Conservation (phyloP, 148 eudicot genomes). For the Amaranthus cruentus region DNA sequence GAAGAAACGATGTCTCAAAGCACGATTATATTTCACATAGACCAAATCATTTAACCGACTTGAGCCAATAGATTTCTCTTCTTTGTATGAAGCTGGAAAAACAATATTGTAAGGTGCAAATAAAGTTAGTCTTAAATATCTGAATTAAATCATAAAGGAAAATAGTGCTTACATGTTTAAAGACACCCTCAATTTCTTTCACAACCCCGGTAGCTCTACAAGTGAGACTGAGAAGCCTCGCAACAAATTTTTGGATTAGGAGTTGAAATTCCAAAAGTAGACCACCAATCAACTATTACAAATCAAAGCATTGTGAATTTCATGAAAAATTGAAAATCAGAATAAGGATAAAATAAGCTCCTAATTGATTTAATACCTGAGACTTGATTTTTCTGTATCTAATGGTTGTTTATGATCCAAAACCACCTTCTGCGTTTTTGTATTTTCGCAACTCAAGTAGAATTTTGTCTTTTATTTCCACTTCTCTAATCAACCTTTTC, state of each 20-base stretch:
- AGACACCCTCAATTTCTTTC: not conserved
- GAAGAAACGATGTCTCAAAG: not conserved
- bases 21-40: not conserved
- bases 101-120: not conserved
- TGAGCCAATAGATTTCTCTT: not conserved
- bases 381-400: slow-evolving; percentile 3
- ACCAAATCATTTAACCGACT: not conserved
- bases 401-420: slow-evolving; percentile 5
- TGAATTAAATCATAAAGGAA: not conserved
- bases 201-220: not conserved
- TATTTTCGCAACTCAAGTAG: not conserved
- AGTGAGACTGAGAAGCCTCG: not conserved
- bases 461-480: slow-evolving; percentile 11
- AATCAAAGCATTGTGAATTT: not conserved
- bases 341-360: not conserved
- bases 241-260: not conserved
- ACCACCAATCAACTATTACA: not conserved
- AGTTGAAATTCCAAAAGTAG: not conserved
- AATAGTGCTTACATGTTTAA: not conserved
- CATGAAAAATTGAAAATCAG: no score
- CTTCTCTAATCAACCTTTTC: slow-evolving; percentile 1
- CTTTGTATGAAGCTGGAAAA: not conserved
- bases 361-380: not conserved
- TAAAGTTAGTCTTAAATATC: not conserved
- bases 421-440: not conserved